These are phyloP conservation scores for Capsella bursapastoris DNA, from an alignment of 345 rosid species.

Conservation along the genomic window DNA sequence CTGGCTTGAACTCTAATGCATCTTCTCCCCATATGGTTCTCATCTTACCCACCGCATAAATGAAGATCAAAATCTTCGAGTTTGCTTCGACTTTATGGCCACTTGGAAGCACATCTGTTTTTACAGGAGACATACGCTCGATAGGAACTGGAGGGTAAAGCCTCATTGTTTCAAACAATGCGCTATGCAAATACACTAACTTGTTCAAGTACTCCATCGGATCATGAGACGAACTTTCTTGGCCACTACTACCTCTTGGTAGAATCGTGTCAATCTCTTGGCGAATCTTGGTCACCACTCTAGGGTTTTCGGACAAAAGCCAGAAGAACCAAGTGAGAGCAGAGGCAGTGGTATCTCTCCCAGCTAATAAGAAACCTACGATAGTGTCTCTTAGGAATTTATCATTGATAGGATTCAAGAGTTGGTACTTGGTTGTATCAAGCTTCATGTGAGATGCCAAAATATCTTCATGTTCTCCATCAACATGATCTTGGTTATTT, in stretches of 20 bases:
- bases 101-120: conserved; percentile 11
- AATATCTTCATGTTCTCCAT: background rate
- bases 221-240: background rate
- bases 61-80: background rate
- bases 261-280: background rate
- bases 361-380: background rate
- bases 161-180: conserved; percentile 6
- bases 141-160: background rate
- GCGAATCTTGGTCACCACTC: background rate
- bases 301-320: conserved; percentile 5
- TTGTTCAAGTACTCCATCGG: background rate
- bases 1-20: background rate
- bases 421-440: background rate
- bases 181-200: background rate
- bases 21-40: background rate
- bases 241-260: background rate
- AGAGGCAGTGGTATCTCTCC: background rate
- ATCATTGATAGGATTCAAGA: background rate
- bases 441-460: background rate
- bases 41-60: background rate
- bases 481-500: background rate
- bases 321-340: background rate
- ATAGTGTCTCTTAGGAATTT: background rate
- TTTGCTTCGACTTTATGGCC: conserved; percentile 8
- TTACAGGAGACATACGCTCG: background rate